Evolutionary conservation across 371 early-diverging fungal genomes (phyloP).

Genomic region (Mortierella sp.): DNA sequence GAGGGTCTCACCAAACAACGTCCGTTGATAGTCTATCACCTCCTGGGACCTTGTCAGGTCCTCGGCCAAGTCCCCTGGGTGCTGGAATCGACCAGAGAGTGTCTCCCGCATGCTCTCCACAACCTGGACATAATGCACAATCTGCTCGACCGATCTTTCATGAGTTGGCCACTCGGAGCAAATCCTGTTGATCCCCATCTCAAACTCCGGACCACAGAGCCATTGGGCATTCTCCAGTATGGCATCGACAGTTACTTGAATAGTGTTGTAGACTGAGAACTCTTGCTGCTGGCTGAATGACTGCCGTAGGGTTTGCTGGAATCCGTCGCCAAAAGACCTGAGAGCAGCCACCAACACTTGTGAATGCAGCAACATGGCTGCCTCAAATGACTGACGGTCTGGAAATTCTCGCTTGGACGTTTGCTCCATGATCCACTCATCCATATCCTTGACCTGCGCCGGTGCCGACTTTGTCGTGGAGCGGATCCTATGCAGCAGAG

Average conservation of each 20-base stretch:
- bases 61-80: constrained; percentile 40
- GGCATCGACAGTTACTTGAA: constrained; percentile 35
- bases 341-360: constrained; percentile 22
- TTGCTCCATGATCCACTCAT: constrained; percentile 43
- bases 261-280: constrained; percentile 23
- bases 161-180: constrained; percentile 42
- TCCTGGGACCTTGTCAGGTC: constrained; percentile 50
- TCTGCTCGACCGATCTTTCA: constrained; percentile 40
- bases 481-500: constrained; percentile 41
- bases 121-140: constrained; percentile 54
- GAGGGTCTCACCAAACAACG: constrained; percentile 44
- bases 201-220: constrained; percentile 55
- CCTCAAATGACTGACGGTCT: constrained; percentile 35
- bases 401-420: constrained; percentile 26
- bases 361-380: constrained; percentile 23
- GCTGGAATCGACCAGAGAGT: constrained; percentile 39
- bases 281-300: constrained; percentile 32
- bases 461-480: constrained; percentile 30
- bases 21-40: constrained; percentile 45
- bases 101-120: constrained; percentile 53
- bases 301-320: constrained; percentile 7
- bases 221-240: constrained; percentile 43
- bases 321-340: constrained; percentile 22
- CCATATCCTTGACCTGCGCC: constrained; percentile 38
- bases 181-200: constrained; percentile 48